A percentile compares a stretch with the other conserved stretches of the same genome.
These are phyloP conservation scores for Nigrospora sphaerica DNA, from an alignment of 2,329 filamentous ascomycete species.

Conservation along the genomic window DNA sequence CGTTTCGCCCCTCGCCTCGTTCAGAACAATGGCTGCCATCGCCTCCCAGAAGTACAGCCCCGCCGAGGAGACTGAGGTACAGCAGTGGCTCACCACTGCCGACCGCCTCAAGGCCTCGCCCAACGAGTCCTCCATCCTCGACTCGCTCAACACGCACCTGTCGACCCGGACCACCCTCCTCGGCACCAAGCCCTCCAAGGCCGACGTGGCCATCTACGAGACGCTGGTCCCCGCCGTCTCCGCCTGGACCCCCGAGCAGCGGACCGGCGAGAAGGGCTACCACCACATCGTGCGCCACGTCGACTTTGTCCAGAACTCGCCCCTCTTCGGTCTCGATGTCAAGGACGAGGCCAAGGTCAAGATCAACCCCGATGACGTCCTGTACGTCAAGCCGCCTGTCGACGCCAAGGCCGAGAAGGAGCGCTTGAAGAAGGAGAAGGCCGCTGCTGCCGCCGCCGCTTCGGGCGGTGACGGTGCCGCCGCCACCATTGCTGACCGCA, in stretches of 20 bases:
- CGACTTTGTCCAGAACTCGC: slow-evolving; percentile 91
- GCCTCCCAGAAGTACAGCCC: slow-evolving; percentile 63
- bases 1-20: slow-evolving; percentile 27
- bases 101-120: slow-evolving; percentile 58
- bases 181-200: slow-evolving; percentile 81
- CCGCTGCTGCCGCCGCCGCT: slow-evolving; percentile 52
- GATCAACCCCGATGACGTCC: slow-evolving; percentile 72
- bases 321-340: slow-evolving; percentile 65
- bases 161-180: slow-evolving; percentile 83
- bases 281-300: slow-evolving; percentile 87
- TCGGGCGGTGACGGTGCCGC: slow-evolving; percentile 35
- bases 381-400: slow-evolving; percentile 81
- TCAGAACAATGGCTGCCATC: slow-evolving; percentile 58
- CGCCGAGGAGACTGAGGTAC: slow-evolving; percentile 78
- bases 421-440: slow-evolving; percentile 93
- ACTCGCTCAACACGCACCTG: slow-evolving; percentile 78
- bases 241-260: slow-evolving; percentile 76
- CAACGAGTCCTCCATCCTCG: slow-evolving; percentile 62
- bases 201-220: slow-evolving; percentile 78
- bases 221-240: slow-evolving; percentile 70
- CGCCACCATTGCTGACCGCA: slow-evolving; percentile 48
- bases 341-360: slow-evolving; percentile 66
- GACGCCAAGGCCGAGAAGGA: slow-evolving; percentile 96
- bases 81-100: slow-evolving; percentile 79
- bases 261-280: slow-evolving; percentile 81